Base-by-base conservation (phyloP, 768 basidiomycete species). In the Cystofilobasidium capitatum region DNA sequence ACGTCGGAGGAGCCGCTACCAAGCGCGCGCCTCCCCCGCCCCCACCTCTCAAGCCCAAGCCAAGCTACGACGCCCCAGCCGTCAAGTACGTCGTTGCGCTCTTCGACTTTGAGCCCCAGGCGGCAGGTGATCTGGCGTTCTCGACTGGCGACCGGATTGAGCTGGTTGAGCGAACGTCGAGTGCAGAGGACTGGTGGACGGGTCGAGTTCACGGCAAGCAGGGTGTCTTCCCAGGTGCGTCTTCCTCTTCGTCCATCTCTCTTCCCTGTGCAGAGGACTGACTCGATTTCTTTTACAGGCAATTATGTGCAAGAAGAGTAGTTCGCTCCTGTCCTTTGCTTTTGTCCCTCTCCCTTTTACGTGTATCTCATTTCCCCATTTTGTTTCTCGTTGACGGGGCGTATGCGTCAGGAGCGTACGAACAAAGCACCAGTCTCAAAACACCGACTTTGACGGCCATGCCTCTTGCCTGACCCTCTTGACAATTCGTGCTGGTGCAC, bases 11-110 rank as follows among this genome's bases (percentile, higher is more conserved):
- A 9, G 81, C 82, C 1, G 79, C 78, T 7, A 80, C 83, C 44
- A 90, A 88, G 78, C 83, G 86, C 73, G 84, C 87, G 0, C 89
- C 93, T 0, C 92, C 93, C 0, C 94, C 94, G 0, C 94, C 94
- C 0, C 94, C 94, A 10, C 87, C 91, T 2, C 75, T 92, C 72
- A 93, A 91, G 78, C 84, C 89, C 0, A 93, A 91, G 75, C 89
- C 89, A 7, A 59, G 57, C 36, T 89, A 88, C 76, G 80, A 82
- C 10, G 80, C 81, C 36, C 83, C 83, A 1, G 79, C 79, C 60
- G 78, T 81, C 3, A 83, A 86, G 76, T 91, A 91, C 73, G 91
- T 92, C 31, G 87, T 89, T 13, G 96, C 96, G 36, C 75, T 98
- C 74, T 99, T 96, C 75, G 96, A 99, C 77, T 99, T 94, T 75